A percentile compares a stretch with the other conserved stretches of the same genome.
These are phyloP conservation scores for Penicillium sp. DNA, from an alignment of 2,329 filamentous ascomycete genomes.

Conservation along the genomic window DNA sequence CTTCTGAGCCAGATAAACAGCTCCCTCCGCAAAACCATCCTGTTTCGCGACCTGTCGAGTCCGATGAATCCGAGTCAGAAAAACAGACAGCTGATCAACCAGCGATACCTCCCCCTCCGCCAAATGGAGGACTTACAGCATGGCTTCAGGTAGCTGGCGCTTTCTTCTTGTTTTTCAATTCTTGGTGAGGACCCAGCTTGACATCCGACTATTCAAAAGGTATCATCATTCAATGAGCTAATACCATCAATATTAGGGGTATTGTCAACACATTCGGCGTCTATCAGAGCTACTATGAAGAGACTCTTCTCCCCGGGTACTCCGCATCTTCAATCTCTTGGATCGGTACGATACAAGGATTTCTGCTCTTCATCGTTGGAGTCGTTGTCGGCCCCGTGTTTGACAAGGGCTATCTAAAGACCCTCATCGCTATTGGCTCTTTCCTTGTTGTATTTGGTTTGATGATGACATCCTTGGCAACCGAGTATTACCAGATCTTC, in stretches of 20 bases:
- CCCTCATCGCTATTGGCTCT: constrained; percentile 42
- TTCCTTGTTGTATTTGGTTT: constrained; percentile 48
- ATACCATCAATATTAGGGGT: constrained; percentile 24
- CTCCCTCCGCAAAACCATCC: not conserved
- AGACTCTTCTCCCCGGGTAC: constrained; percentile 13
- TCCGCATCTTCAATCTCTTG: constrained; percentile 39
- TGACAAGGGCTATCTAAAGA: constrained; percentile 48
- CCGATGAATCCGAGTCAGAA: not conserved
- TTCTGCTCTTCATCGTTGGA: constrained; percentile 46
- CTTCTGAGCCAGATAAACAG: not conserved
- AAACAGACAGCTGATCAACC: not conserved
- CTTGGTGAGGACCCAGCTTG: constrained; percentile 14
- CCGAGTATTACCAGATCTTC: constrained; percentile 44
- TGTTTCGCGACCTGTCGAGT: not conserved
- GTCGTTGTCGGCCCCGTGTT: constrained; percentile 47
- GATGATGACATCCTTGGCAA: constrained; percentile 50
- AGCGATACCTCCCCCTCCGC: constrained; percentile 1
- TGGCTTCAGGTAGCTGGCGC: constrained; percentile 24
- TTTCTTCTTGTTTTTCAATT: constrained; percentile 25
- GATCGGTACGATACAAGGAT: constrained; percentile 50
- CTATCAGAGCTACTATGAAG: constrained; percentile 48
- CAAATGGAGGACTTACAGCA: constrained; percentile 19
- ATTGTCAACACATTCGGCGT: constrained; percentile 44
- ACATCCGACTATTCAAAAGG: not conserved
- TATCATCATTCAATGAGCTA: not conserved